These are phyloP conservation scores for Geotrichum europaeum DNA, from an alignment of 1,139 yeast species.

Conservation along the genomic window DNA sequence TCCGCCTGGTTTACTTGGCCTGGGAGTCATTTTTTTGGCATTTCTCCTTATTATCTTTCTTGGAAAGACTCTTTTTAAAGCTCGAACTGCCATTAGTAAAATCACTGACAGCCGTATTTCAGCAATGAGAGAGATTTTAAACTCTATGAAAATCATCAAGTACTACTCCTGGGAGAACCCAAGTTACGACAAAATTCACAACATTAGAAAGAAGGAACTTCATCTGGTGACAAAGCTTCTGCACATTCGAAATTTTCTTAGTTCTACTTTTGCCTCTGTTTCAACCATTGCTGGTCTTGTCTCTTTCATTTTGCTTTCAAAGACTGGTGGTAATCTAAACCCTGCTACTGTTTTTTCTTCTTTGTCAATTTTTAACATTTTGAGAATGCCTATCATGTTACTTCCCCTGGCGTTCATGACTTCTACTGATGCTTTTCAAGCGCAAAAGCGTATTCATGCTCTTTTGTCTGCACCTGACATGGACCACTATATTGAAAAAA, in stretches of 20 bases:
- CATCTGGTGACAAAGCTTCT: constrained; percentile 29
- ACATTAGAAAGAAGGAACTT: constrained; percentile 44
- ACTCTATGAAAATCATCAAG: constrained; percentile 61
- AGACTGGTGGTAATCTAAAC: constrained; percentile 46
- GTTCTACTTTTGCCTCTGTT: constrained; percentile 54
- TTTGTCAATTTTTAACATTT: constrained; percentile 61
- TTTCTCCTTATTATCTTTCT: background rate
- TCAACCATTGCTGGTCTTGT: constrained; percentile 64
- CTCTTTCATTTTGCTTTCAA: constrained; percentile 66
- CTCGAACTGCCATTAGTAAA: constrained; percentile 42
- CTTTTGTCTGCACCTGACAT: constrained; percentile 44
- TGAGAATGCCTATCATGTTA: constrained; percentile 63
- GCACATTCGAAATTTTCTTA: constrained; percentile 46
- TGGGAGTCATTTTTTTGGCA: constrained; percentile 42
- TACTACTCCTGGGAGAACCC: constrained; percentile 71
- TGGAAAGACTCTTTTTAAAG: constrained; percentile 17
- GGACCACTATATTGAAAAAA: constrained; percentile 32
- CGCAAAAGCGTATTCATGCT: constrained; percentile 52
- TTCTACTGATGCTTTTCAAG: constrained; percentile 59
- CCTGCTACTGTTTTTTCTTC: constrained; percentile 75
- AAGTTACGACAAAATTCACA: constrained; percentile 43
- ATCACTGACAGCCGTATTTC: constrained; percentile 58
- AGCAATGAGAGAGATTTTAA: constrained; percentile 56
- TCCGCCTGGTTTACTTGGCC: constrained; percentile 63
- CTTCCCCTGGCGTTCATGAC: constrained; percentile 61